phyloP scores from a whole-genome alignment of 306 rosid genomes.

The Acacia melanoxylon region DNA sequence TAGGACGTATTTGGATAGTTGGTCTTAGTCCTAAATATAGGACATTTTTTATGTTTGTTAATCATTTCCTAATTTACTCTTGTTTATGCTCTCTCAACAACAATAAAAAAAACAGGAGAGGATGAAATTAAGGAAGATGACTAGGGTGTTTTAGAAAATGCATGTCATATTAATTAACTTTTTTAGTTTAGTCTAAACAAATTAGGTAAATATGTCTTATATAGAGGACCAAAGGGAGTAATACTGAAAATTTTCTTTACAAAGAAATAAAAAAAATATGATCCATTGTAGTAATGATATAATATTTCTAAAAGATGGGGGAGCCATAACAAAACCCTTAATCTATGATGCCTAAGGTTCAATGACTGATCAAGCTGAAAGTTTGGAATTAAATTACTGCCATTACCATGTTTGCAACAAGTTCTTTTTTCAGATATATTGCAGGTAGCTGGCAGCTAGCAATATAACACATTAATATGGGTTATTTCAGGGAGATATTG shows the following conservation, averaged over 20 bases:
- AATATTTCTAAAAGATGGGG: not conserved
- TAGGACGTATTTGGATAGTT: no score
- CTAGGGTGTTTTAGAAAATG: no score
- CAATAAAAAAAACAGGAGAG: no score
- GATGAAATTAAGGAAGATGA: no score
- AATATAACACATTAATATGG: not conserved
- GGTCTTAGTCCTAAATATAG: no score
- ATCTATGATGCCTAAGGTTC: not conserved
- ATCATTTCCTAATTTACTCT: no score
- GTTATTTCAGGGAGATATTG: conserved; percentile 48
- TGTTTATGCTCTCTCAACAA: no score
- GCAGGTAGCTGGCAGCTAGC: conserved; percentile 5
- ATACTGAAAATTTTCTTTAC: not conserved
- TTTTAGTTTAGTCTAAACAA: no score
- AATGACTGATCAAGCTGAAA: conserved; percentile 1
- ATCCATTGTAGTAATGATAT: not conserved
- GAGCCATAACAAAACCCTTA: not conserved
- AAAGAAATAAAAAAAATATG: not conserved
- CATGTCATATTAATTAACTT: no score
- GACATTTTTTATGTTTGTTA: no score
- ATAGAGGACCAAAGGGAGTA: no score
- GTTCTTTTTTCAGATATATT: conserved; percentile 3
- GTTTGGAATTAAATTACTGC: conserved; percentile 8
- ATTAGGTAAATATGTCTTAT: no score
- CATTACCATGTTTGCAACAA: not conserved